Base-by-base conservation (phyloP, 2,329 filamentous ascomycete species). In the Aspergillus arachidicola region DNA sequence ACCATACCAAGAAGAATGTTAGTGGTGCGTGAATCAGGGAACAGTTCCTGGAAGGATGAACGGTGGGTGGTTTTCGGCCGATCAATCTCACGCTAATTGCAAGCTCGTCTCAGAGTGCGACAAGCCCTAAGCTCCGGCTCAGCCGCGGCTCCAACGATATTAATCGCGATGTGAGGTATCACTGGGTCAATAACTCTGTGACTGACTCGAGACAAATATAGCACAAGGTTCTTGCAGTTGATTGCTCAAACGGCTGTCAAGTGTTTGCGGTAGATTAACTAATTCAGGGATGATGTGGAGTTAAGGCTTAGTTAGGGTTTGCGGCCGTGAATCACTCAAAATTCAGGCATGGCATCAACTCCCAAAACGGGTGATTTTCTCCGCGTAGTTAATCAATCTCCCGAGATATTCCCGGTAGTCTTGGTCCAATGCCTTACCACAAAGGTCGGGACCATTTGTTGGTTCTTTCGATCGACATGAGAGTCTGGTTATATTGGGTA, bases 241-340 rank as follows among this genome's bases (percentile, higher is more conserved):
- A 48, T 26, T 14, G 23, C 23, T 50, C 26, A 12, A 54, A 54
- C 51, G n/a, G 51, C 51, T 54, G 30, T 54, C 51, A 54, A 26
- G 9, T 14, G 19, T 54, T 36, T 54, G n/a, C 11, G 21, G 51
- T 54, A 54, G n/a, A 54, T 36, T 54, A 36, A 36, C 14, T 36
- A 30, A 19, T 34, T 23, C 30, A 55, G 32, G 51, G 32, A 38
- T 38, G 19, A 16, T 55, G 51, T 55, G 32, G 32, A 41, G 51
- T 55, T n/a, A 38, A 55, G n/a, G 11, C 51, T 55, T 38, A 55
- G 51, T 54, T 54, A 36, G 51, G 51, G 51, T 14, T 54, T 32
- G 10, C 9, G 4, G 19, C 10, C 26, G 26, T n/a, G 51, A 34
- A 34, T 54, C 19, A 36, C 51, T 26, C 51, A 54, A 54, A 54